These are phyloP conservation scores for Nymphaea colorata DNA, from an alignment of 164 flowering plant genomes.

Conservation along the genomic window DNA sequence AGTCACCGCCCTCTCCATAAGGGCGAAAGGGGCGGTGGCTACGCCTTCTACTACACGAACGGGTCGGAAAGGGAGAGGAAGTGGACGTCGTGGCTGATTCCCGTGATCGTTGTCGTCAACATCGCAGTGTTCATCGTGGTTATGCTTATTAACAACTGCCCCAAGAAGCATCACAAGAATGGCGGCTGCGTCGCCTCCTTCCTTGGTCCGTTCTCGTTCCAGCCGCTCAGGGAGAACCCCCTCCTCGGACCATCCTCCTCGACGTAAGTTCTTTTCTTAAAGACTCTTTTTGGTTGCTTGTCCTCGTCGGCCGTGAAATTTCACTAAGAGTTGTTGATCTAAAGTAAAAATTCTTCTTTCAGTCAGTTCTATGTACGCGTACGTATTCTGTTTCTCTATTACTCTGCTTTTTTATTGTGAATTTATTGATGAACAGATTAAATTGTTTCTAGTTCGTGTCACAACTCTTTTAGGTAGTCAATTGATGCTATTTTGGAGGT, in stretches of 20 bases:
- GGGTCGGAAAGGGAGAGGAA: constrained; percentile 15
- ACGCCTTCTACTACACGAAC: background rate
- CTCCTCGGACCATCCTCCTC: constrained; percentile 72
- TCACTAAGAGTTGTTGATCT: too few species aligned
- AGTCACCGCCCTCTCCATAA: background rate
- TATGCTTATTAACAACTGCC: constrained; percentile 73
- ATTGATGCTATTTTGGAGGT: too few species aligned
- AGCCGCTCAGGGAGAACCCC: constrained; percentile 66
- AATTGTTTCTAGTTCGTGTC: too few species aligned
- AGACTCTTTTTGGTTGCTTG: too few species aligned
- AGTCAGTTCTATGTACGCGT: background rate
- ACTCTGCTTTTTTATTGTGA: background rate
- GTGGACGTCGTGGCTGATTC: constrained; percentile 76
- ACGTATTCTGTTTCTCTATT: too few species aligned
- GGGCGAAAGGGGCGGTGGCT: background rate
- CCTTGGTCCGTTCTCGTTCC: constrained; percentile 65
- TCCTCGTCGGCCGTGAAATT: too few species aligned
- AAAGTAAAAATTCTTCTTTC: background rate
- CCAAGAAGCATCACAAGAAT: constrained; percentile 15
- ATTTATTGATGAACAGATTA: too few species aligned
- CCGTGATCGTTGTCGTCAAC: constrained; percentile 54
- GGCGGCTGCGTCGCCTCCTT: constrained; percentile 41
- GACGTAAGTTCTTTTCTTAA: constrained; percentile 28
- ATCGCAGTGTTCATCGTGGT: constrained; percentile 43
- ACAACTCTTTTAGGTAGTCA: too few species aligned